Evolutionary conservation across 805 yeast genomes (phyloP).

Genomic region (Hanseniaspora clermontiae): DNA sequence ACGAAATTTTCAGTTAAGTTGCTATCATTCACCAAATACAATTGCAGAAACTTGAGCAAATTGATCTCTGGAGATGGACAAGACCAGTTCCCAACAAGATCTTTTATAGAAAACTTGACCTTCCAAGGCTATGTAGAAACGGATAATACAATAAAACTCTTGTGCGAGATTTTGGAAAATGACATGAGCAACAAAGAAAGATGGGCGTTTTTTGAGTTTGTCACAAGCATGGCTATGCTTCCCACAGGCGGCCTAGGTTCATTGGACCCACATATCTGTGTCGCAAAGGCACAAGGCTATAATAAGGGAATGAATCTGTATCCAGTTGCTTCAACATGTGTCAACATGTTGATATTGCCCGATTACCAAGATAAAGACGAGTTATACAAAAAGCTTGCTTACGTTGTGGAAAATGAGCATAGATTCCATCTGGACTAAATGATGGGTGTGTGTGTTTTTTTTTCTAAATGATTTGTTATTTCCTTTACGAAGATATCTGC

Average conservation of each 20-base stretch:
- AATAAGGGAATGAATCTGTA: slow-evolving; percentile 42
- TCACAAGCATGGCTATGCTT: slow-evolving; percentile 82
- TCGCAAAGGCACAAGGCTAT: slow-evolving; percentile 28
- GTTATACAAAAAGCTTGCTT: slow-evolving; percentile 52
- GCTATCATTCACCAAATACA: slow-evolving; percentile 20
- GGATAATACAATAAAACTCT: slow-evolving; percentile 47
- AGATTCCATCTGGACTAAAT: slow-evolving; percentile 4
- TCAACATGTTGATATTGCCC: slow-evolving; percentile 75
- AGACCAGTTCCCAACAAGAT: slow-evolving; percentile 54
- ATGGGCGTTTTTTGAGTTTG: slow-evolving; percentile 64
- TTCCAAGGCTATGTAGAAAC: slow-evolving; percentile 49
- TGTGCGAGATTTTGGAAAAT: slow-evolving; percentile 58
- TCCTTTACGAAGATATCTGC: no score
- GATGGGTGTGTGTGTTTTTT: background rate
- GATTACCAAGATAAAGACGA: slow-evolving; percentile 53
- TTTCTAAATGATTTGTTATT: no score
- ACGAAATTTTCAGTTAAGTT: slow-evolving; percentile 60
- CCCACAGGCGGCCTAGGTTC: slow-evolving; percentile 78
- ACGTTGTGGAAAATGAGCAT: slow-evolving; percentile 45
- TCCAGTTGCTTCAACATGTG: slow-evolving; percentile 91
- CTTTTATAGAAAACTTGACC: slow-evolving; percentile 49
- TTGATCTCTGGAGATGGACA: slow-evolving; percentile 68
- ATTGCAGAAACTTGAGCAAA: slow-evolving; percentile 69
- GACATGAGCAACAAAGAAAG: slow-evolving; percentile 57
- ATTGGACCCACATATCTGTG: slow-evolving; percentile 67